phyloP scores from a whole-genome alignment of 2,329 filamentous ascomycete species.

The Cladosporium velox region DNA sequence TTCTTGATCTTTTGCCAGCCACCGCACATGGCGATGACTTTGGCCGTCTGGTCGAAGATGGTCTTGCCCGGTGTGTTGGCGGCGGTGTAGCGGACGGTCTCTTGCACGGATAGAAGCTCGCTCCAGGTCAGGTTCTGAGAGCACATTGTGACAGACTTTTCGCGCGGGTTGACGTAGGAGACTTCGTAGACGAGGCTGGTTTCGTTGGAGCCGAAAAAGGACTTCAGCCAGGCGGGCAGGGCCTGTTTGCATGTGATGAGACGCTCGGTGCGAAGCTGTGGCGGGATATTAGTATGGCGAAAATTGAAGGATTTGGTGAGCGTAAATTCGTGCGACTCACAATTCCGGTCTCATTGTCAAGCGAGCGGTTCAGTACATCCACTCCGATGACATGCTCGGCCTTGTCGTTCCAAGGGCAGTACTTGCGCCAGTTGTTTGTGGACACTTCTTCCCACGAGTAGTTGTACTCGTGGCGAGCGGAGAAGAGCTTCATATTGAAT shows the following conservation, averaged over 20 bases:
- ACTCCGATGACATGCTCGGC: conserved; percentile 95
- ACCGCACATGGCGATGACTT: conserved; percentile 90
- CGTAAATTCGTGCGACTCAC: neutral
- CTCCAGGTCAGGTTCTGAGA: conserved; percentile 92
- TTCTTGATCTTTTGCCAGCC: conserved; percentile 98
- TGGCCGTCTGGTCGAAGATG: conserved; percentile 82
- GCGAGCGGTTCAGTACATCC: conserved; percentile 77
- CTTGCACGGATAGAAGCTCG: conserved; percentile 86
- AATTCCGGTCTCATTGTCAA: conserved; percentile 67
- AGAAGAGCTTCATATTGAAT: conserved; percentile 85
- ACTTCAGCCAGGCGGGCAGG: conserved; percentile 79
- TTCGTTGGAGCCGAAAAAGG: conserved; percentile 75
- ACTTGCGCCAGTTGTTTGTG: conserved; percentile 97
- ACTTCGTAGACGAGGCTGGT: conserved; percentile 92
- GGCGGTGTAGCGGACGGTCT: conserved; percentile 80
- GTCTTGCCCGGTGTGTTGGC: conserved; percentile 58
- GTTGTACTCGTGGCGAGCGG: conserved; percentile 84
- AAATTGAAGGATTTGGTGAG: conserved; percentile 11
- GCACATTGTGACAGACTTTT: conserved; percentile 92
- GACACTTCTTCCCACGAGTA: conserved; percentile 99
- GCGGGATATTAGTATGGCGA: neutral
- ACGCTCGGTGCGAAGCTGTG: conserved; percentile 69
- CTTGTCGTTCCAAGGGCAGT: conserved; percentile 98
- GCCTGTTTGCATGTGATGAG: conserved; percentile 64
- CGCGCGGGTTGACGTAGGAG: conserved; percentile 83